Percentiles rank a stretch among this genome's conserved stretches.
Evolutionary conservation across 305 asterid species (phyloP).

Genomic region (Solanum hybrid): DNA sequence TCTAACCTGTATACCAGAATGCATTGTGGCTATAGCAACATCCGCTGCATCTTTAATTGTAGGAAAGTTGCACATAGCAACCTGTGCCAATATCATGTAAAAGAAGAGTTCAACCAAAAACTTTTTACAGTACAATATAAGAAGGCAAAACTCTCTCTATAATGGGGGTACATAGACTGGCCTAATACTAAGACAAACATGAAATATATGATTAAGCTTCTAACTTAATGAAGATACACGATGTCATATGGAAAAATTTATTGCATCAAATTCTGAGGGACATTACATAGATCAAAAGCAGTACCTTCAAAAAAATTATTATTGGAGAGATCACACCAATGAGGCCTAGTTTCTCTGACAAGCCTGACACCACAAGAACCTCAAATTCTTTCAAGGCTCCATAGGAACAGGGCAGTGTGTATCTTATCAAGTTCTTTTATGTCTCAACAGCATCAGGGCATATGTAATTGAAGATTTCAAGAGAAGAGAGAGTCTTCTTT

Average conservation of each 20-base stretch:
- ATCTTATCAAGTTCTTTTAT: background rate
- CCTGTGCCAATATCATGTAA: slow-evolving; percentile 33
- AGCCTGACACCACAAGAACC: background rate
- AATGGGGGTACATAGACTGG: background rate
- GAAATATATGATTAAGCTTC: background rate
- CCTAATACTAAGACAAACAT: background rate
- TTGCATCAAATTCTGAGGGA: background rate
- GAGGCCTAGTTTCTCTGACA: background rate
- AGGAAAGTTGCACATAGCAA: slow-evolving; percentile 95
- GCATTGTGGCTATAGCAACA: slow-evolving; percentile 93
- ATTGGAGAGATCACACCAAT: background rate
- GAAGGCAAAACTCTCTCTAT: background rate
- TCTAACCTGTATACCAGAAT: slow-evolving; percentile 84
- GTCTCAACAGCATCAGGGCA: background rate
- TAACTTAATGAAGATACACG: background rate
- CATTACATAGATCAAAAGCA: background rate
- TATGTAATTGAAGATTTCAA: background rate
- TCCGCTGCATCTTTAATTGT: slow-evolving; percentile 95
- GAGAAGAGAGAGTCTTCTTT: background rate
- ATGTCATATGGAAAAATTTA: background rate
- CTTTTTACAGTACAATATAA: background rate
- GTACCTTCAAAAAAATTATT: background rate
- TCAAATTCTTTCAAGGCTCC: background rate
- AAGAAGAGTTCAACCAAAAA: background rate
- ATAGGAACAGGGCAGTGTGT: background rate